Percentiles rank a stretch among this genome's conserved stretches.
phyloP scores from a whole-genome alignment of 2,329 filamentous ascomycete species.

The Dothidotthia symphoricarpi region DNA sequence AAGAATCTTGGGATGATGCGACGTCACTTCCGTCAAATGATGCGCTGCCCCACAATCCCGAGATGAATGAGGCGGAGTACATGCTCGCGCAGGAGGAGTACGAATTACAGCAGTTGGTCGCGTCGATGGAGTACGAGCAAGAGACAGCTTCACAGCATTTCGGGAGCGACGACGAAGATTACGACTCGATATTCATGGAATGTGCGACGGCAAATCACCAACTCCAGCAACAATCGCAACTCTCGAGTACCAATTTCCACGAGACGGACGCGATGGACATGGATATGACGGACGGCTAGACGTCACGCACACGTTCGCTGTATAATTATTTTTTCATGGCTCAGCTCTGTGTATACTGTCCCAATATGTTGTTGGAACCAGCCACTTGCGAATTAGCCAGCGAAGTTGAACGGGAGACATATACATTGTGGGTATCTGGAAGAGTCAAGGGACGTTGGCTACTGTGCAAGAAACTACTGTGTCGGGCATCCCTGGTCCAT shows the following conservation, averaged over 20 bases:
- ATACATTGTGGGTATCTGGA: constrained; percentile 28
- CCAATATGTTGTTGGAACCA: neutral
- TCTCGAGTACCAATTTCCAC: constrained; percentile 3
- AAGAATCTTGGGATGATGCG: constrained; percentile 20
- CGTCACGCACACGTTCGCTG: too few species aligned
- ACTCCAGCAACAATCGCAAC: constrained; percentile 25
- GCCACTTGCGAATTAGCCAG: neutral
- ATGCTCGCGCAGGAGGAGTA: constrained; percentile 45
- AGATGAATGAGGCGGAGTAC: constrained; percentile 40
- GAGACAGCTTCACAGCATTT: constrained; percentile 33
- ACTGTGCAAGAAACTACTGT: constrained; percentile 47
- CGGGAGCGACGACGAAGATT: constrained; percentile 60
- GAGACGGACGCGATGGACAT: constrained; percentile 40
- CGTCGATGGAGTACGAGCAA: constrained; percentile 41
- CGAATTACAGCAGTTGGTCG: constrained; percentile 48
- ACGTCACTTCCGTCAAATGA: constrained; percentile 4
- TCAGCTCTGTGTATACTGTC: too few species aligned
- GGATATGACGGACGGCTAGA: constrained; percentile 31
- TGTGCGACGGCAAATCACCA: constrained; percentile 47
- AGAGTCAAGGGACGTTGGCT: constrained; percentile 5
- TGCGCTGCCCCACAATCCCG: constrained; percentile 9
- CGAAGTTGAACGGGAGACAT: constrained; percentile 2
- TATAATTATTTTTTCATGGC: too few species aligned
- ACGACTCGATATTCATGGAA: constrained; percentile 65
- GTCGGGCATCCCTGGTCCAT: constrained; percentile 61